Base-by-base conservation (phyloP, 805 yeast species). In the Peterozyma xylosa region DNA sequence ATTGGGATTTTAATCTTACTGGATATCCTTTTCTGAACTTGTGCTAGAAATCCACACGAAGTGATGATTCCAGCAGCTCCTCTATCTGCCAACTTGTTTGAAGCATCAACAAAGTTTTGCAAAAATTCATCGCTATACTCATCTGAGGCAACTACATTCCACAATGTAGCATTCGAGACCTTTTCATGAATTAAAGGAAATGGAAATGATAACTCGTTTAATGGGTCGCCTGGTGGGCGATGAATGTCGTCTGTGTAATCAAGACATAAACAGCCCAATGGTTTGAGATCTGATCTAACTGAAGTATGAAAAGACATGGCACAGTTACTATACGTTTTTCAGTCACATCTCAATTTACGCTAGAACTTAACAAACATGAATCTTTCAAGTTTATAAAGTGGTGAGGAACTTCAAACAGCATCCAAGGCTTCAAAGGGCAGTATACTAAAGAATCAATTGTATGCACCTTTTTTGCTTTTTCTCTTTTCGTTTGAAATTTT, bases 1-100 rank as follows among this genome's bases (percentile, higher is more conserved):
- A 64, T 56, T 29, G 68, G 67, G 21, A 62, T 55, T 9, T 51
- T 47, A 29, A 54, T 51, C 43, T 46, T 45, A 1, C 46, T 47
- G 2, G 55, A 49, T 7, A 62, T 30, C 14, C 57, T 48, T 10
- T 48, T 30, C 38, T 63, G 67, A 15, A 57, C 48, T 35, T 58
- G 60, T 2, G 66, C 63, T 3, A 63, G 50, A 45, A 63, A 63
- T 11, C 67, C 67, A 50, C 67, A 63, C 2, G 66, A 59, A 4
- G 67, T 61, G 17, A 60, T 55, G 11, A 60, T 49, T 14, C 66
- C 67, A 42, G 59, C 47, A 9, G 64, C 64, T 9, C 68, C 68
- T 35, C 55, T 52, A 0, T 51, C 50, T 11, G 53, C 54, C 11
- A 62, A 43, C n/a, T 44, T 48, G 14, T 52, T 39, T 30, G 59